Percentiles rank a stretch among this genome's conserved stretches.
phyloP scores from a whole-genome alignment of 2,329 filamentous ascomycete species.

The Myriosclerotinia scirpicola region DNA sequence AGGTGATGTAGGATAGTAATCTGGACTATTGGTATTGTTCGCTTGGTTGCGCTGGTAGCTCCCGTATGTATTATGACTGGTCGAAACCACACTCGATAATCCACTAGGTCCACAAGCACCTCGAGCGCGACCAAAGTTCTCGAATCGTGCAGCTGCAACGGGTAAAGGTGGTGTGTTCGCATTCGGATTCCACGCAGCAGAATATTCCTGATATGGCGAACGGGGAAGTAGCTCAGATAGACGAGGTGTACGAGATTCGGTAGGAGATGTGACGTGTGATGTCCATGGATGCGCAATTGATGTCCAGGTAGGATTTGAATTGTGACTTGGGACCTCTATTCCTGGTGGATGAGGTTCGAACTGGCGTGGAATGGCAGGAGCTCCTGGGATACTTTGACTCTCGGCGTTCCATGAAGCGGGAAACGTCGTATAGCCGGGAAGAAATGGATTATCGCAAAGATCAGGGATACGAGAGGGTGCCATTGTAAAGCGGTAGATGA shows the following conservation, averaged over 20 bases:
- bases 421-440: background rate
- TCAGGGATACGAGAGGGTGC: background rate
- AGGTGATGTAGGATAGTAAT: background rate
- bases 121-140: background rate
- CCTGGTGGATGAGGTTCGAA: background rate
- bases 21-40: too few species aligned
- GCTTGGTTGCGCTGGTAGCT: background rate
- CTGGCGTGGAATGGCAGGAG: background rate
- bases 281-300: background rate
- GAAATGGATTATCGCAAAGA: background rate
- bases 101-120: too few species aligned
- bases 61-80: background rate
- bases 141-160: background rate
- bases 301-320: background rate
- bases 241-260: too few species aligned
- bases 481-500: too few species aligned
- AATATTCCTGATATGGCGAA: too few species aligned
- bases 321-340: background rate
- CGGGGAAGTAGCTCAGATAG: background rate
- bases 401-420: background rate
- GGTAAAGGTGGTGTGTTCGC: background rate
- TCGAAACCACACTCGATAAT: background rate
- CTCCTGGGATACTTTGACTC: background rate
- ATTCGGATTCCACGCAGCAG: background rate
- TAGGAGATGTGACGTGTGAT: too few species aligned